phyloP scores from a whole-genome alignment of 768 basidiomycete species.

The Artomyces pyxidatus region DNA sequence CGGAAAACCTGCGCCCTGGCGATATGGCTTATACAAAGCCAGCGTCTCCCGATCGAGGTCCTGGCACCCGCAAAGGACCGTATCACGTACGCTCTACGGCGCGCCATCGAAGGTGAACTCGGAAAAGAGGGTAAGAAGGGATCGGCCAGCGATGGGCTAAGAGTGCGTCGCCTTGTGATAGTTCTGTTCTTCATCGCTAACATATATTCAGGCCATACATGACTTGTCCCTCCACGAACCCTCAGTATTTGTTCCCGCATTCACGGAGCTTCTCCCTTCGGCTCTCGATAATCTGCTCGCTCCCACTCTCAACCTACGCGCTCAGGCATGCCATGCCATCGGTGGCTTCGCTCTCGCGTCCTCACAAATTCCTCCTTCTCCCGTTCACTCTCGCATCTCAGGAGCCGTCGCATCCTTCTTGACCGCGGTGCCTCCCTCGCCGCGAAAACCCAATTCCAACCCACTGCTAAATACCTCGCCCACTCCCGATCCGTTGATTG shows the following conservation, averaged over 20 bases:
- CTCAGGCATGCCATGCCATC: conserved; percentile 69
- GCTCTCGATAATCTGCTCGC: conserved; percentile 58
- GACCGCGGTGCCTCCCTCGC: conserved; percentile 27
- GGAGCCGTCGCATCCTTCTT: conserved; percentile 40
- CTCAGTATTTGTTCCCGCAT: conserved; percentile 58
- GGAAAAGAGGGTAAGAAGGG: conserved; percentile 90
- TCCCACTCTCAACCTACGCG: conserved; percentile 53
- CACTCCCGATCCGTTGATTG: conserved; percentile 40
- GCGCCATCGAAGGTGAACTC: conserved; percentile 76
- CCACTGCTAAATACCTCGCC: conserved; percentile 19
- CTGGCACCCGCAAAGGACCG: conserved; percentile 55
- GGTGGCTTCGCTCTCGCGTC: conserved; percentile 57
- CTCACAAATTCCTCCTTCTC: conserved; percentile 37
- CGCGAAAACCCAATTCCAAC: conserved; percentile 25
- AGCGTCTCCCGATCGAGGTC: conserved; percentile 56
- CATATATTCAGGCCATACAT: conserved; percentile 51
- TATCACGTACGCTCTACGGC: conserved; percentile 62
- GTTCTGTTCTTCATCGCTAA: conserved; percentile 6
- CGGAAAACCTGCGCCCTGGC: conserved; percentile 80
- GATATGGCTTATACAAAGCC: conserved; percentile 65
- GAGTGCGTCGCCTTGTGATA: conserved; percentile 34
- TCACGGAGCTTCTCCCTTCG: conserved; percentile 50
- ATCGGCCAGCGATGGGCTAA: conserved; percentile 67
- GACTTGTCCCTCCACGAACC: conserved; percentile 61
- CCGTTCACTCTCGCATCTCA: conserved; percentile 47